Evolutionary conservation across 257 asterid genomes (phyloP).

Genomic region (Capsicum baccatum): DNA sequence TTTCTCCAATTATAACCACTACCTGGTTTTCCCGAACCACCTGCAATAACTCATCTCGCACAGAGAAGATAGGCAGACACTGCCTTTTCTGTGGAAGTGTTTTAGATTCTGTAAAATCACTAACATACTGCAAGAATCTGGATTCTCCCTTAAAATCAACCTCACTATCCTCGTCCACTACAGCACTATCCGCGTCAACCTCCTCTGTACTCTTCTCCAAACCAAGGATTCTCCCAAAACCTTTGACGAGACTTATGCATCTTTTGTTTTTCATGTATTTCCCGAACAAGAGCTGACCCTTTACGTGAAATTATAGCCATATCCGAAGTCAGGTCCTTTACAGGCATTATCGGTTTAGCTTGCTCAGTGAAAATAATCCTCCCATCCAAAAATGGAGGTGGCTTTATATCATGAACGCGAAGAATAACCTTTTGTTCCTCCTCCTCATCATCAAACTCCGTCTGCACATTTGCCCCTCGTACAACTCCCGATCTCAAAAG

Average conservation of each 20-base stretch:
- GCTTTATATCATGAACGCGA: conserved; percentile 91
- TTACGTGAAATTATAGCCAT: conserved; percentile 97
- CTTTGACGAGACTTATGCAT: conserved; percentile 84
- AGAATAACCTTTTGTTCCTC: conserved; percentile 86
- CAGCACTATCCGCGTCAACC: conserved; percentile 94
- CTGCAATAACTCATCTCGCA: conserved; percentile 95
- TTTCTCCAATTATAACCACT: conserved; percentile 92
- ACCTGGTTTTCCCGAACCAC: conserved; percentile 89
- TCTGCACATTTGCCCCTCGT: conserved; percentile 82
- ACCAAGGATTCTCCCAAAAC: conserved; percentile 97
- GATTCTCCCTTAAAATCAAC: conserved; percentile 91
- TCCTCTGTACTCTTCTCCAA: conserved; percentile 91
- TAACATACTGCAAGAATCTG: conserved; percentile 81
- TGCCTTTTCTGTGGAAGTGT: conserved; percentile 83
- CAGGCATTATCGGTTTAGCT: conserved; percentile 82
- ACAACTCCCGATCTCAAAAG: conserved; percentile 94
- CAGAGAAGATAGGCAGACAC: conserved; percentile 86
- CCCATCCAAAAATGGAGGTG: conserved; percentile 96
- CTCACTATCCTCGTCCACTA: conserved; percentile 91
- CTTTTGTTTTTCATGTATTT: conserved; percentile 85
- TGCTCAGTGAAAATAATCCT: conserved; percentile 87
- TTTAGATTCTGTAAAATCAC: conserved; percentile 72
- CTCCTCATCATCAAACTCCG: conserved; percentile 94
- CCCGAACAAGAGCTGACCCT: conserved; percentile 82
- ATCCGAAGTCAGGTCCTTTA: conserved; percentile 90